Conservation (phyloP, 768 basidiomycete genomes). For the Lactifluus hygrophoroides region DNA sequence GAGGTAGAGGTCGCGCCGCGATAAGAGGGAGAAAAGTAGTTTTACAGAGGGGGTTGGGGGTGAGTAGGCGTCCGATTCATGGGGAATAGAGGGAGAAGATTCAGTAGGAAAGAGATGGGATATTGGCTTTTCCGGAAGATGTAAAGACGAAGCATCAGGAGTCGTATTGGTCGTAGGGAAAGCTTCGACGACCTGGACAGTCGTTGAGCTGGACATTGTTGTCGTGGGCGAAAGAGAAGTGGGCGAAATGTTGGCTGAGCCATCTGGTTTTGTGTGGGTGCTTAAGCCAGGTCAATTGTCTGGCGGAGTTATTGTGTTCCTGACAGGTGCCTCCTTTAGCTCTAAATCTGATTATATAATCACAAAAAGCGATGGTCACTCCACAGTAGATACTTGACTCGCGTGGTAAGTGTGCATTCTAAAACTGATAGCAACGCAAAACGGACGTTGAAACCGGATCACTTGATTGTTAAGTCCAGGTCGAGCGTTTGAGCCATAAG, state of each 20-base stretch:
- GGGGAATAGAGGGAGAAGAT: constrained; percentile 22
- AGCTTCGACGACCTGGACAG: constrained; percentile 23
- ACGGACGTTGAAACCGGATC: too few relatives aligned
- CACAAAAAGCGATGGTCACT: constrained; percentile 16
- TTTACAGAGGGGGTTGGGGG: constrained; percentile 34
- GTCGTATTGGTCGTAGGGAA: constrained; percentile 19
- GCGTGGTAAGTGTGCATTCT: background rate
- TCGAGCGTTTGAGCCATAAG: too few relatives aligned
- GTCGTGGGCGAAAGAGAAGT: constrained; percentile 18
- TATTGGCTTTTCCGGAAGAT: constrained; percentile 19
- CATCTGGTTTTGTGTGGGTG: constrained; percentile 27
- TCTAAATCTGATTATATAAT: constrained; percentile 10
- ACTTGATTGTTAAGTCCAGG: too few relatives aligned
- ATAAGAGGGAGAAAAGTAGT: constrained; percentile 59
- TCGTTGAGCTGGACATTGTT: constrained; percentile 24
- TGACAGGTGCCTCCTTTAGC: too few relatives aligned
- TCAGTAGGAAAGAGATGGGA: constrained; percentile 18
- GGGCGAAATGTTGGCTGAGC: background rate
- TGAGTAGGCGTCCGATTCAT: constrained; percentile 21
- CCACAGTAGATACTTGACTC: background rate
- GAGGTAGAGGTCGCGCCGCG: constrained; percentile 44
- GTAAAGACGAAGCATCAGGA: constrained; percentile 19
- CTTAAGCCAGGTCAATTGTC: constrained; percentile 13
- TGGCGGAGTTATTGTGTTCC: constrained; percentile 14
- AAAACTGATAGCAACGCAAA: too few relatives aligned